Evolutionary conservation across 1,284 basidiomycete genomes (phyloP).

Genomic region (Austroboletus rostrupii): DNA sequence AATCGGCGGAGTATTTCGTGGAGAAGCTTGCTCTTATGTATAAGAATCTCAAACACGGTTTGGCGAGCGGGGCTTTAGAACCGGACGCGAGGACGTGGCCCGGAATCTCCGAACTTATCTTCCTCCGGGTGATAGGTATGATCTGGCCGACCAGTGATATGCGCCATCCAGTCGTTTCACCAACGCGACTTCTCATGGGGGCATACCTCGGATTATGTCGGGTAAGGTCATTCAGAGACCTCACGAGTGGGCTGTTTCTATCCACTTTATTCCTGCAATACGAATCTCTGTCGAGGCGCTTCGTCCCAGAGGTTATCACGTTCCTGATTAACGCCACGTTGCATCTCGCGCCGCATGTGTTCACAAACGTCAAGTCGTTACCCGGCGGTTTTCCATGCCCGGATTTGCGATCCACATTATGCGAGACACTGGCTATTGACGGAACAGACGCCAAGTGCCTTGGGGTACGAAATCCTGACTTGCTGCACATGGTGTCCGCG

Average conservation of each 20-base stretch:
- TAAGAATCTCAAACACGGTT: slow-evolving; percentile 86
- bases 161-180: slow-evolving; percentile 85
- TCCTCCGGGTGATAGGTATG: slow-evolving; percentile 78
- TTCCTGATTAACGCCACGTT: slow-evolving; percentile 73
- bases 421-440: slow-evolving; percentile 39
- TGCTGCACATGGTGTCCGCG: slow-evolving; percentile 40
- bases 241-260: slow-evolving; percentile 86
- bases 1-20: slow-evolving; percentile 77
- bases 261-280: slow-evolving; percentile 82
- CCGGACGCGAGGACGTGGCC: slow-evolving; percentile 84
- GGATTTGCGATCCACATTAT: slow-evolving; percentile 57
- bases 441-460: slow-evolving; percentile 40
- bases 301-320: slow-evolving; percentile 88
- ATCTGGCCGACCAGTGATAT: slow-evolving; percentile 96
- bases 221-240: slow-evolving; percentile 70
- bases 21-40: slow-evolving; percentile 88
- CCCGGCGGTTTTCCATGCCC: slow-evolving; percentile 71
- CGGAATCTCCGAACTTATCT: slow-evolving; percentile 73
- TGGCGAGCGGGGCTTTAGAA: slow-evolving; percentile 69
- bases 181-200: slow-evolving; percentile 84
- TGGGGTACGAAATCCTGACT: slow-evolving; percentile 42
- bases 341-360: slow-evolving; percentile 67
- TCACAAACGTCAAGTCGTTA: slow-evolving; percentile 43
- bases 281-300: slow-evolving; percentile 80
- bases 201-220: slow-evolving; percentile 87